phyloP scores from a whole-genome alignment of 352 stramenopile genomes.

The Phytophthora tentaculata region DNA sequence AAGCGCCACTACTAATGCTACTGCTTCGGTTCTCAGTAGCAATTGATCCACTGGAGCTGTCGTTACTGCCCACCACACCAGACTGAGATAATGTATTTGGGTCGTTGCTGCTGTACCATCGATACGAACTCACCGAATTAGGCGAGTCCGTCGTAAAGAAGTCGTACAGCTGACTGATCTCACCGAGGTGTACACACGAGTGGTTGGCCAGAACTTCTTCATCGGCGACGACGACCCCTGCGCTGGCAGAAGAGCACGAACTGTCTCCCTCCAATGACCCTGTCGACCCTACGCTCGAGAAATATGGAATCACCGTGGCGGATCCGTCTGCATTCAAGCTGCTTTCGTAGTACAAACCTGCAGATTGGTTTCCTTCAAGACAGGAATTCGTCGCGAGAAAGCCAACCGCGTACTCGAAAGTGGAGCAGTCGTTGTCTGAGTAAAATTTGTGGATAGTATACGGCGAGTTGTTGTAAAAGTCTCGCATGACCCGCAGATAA shows the following conservation, averaged over 20 bases:
- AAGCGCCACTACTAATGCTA: not conserved
- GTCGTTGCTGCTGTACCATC: constrained; percentile 7
- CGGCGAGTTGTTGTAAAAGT: constrained; percentile 6
- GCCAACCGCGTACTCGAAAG: constrained; percentile 9
- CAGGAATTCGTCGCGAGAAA: constrained; percentile 7
- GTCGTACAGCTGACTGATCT: not conserved
- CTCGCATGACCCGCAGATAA: constrained; percentile 11
- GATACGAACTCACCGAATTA: not conserved
- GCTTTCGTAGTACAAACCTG: constrained; percentile 1
- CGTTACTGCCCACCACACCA: not conserved
- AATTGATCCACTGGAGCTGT: not conserved
- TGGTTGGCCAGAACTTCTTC: not conserved
- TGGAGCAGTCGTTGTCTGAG: constrained; percentile 6
- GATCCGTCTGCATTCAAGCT: not conserved
- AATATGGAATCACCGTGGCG: not conserved
- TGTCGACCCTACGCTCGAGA: not conserved
- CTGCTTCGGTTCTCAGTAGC: not conserved
- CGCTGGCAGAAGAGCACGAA: not conserved
- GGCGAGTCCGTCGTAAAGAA: constrained; percentile 2
- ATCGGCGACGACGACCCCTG: not conserved
- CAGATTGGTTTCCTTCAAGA: not conserved
- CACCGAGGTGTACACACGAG: not conserved
- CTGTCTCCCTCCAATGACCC: not conserved
- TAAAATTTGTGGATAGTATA: constrained; percentile 26
- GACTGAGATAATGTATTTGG: not conserved